Conservation (phyloP, 768 basidiomycete species). For the Rhizopogon rudus region DNA sequence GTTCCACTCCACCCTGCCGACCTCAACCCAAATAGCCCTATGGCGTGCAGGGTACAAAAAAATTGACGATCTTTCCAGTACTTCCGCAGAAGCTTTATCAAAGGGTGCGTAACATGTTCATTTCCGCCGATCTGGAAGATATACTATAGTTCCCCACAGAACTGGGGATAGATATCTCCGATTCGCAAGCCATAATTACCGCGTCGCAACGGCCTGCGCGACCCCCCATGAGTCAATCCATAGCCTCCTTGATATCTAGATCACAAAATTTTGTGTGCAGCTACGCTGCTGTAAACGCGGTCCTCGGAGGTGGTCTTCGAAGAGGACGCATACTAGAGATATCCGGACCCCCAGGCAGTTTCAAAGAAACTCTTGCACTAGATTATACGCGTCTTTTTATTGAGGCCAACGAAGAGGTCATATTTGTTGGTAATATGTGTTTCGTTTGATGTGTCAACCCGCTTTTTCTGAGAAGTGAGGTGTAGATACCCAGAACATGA, state of each 20-base stretch:
- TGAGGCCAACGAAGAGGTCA: conserved; percentile 42
- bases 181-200: conserved; percentile 42
- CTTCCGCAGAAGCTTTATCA: conserved; percentile 42
- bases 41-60: conserved; percentile 54
- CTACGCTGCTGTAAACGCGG: conserved; percentile 47
- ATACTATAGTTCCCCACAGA: conserved; percentile 32
- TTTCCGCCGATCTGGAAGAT: not conserved
- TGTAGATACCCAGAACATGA: conserved; percentile 48
- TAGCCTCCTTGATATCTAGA: conserved; percentile 35
- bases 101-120: conserved; percentile 34
- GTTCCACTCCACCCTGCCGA: conserved; percentile 41
- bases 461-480: conserved; percentile 4
- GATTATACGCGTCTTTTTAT: conserved; percentile 46
- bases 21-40: conserved; percentile 41
- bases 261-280: conserved; percentile 13
- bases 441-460: not conserved
- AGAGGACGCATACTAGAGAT: conserved; percentile 65
- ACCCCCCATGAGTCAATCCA: conserved; percentile 49
- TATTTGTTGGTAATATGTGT: conserved; percentile 55
- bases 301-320: conserved; percentile 60
- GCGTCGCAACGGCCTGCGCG: conserved; percentile 31
- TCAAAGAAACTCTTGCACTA: conserved; percentile 53
- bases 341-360: conserved; percentile 70
- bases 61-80: conserved; percentile 42
- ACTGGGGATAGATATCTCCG: conserved; percentile 40